Evolutionary conservation across 2,329 filamentous ascomycete species (phyloP).

Genomic region (Salinomyces thailandicus): DNA sequence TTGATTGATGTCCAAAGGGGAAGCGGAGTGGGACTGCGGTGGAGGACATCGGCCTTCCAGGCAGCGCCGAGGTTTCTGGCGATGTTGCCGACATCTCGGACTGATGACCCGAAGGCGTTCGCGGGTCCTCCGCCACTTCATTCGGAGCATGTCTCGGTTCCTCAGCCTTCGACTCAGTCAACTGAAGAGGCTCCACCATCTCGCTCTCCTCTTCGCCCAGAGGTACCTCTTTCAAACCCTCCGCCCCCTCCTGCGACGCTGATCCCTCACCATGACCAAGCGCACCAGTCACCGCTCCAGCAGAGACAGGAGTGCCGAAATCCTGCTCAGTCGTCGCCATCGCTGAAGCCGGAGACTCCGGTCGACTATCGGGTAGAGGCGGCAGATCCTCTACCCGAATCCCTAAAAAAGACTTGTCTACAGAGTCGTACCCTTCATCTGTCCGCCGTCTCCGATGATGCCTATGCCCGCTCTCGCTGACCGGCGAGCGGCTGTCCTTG

Average conservation of each 20-base stretch:
- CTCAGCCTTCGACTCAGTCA: too few species aligned
- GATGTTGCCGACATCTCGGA: too few species aligned
- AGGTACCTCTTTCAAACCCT: too few species aligned
- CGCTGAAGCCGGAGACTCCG: slow-evolving; percentile 18
- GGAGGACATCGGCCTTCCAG: slow-evolving; percentile 17
- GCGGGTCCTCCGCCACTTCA: too few species aligned
- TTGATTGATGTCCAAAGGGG: slow-evolving; percentile 23
- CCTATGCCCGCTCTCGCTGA: slow-evolving; percentile 9
- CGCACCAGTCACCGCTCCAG: slow-evolving; percentile 14
- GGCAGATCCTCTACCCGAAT: slow-evolving; percentile 51
- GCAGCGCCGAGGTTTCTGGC: too few species aligned
- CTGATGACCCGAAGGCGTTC: too few species aligned
- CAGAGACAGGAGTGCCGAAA: slow-evolving; percentile 23
- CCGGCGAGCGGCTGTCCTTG: slow-evolving; percentile 7
- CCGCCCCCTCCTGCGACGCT: neutral
- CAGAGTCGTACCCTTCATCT: slow-evolving; percentile 12
- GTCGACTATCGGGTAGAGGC: slow-evolving; percentile 29
- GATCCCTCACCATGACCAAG: neutral
- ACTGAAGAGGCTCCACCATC: too few species aligned
- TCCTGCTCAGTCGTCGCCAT: slow-evolving; percentile 19
- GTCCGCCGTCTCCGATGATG: slow-evolving; percentile 18
- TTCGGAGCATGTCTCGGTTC: too few species aligned
- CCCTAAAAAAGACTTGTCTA: slow-evolving; percentile 53
- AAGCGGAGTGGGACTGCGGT: slow-evolving; percentile 28
- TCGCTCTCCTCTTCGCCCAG: too few species aligned